These are phyloP conservation scores for Euryodendron excelsum DNA, from an alignment of 148 eudicot species.

Conservation along the genomic window DNA sequence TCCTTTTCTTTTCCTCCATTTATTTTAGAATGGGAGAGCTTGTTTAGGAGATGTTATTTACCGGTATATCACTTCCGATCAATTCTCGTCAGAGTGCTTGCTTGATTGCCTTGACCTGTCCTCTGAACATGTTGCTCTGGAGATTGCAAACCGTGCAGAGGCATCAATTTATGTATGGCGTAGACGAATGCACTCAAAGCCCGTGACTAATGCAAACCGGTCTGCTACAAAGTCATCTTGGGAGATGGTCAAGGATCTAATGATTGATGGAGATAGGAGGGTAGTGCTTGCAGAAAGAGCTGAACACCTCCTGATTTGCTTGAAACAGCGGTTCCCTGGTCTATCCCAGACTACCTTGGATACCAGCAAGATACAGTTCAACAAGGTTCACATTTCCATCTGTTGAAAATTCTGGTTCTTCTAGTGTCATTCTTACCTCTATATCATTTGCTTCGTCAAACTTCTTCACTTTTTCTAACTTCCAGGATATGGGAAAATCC, in stretches of 20 bases:
- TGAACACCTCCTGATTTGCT: conserved; percentile 63
- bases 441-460: background rate
- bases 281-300: conserved; percentile 74
- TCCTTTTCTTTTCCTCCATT: background rate
- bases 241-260: conserved; percentile 70
- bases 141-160: conserved; percentile 80
- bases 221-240: conserved; percentile 68
- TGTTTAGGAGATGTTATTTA: conserved; percentile 75
- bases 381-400: conserved; percentile 46
- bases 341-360: conserved; percentile 76
- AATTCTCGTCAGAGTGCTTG: conserved; percentile 69
- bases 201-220: conserved; percentile 38
- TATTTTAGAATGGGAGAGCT: conserved; percentile 61
- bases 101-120: conserved; percentile 78
- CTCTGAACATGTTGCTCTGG: conserved; percentile 64
- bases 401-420: background rate
- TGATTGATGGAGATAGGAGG: conserved; percentile 71
- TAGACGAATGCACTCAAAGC: conserved; percentile 43
- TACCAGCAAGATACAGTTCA: conserved; percentile 71
- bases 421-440: too few relatives aligned
- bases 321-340: conserved; percentile 77
- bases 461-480: background rate
- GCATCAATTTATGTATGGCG: conserved; percentile 78
- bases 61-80: conserved; percentile 71
- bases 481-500: conserved; percentile 91